These are phyloP conservation scores for Thelephora ganbajun DNA, from an alignment of 768 basidiomycete genomes.

Conservation along the genomic window DNA sequence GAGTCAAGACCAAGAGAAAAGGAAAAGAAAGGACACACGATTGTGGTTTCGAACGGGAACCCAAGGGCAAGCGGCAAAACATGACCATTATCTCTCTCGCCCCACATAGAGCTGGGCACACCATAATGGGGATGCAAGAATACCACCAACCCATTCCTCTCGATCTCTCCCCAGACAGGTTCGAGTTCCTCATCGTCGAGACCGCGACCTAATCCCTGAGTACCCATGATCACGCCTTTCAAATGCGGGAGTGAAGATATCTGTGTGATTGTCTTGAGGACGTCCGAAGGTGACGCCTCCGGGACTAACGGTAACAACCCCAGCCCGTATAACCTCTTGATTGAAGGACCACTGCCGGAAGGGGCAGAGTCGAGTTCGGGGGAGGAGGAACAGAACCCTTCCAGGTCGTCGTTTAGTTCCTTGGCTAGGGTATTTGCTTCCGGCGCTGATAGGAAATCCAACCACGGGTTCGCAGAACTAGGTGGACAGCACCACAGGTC, in stretches of 20 bases:
- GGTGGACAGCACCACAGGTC: not conserved
- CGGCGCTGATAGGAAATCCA: conserved; percentile 66
- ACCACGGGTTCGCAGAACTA: conserved; percentile 85
- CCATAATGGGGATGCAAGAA: conserved; percentile 87
- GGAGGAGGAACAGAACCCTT: conserved; percentile 61
- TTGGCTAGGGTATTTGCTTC: conserved; percentile 52
- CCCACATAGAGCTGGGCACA: conserved; percentile 61
- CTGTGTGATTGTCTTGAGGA: conserved; percentile 55
- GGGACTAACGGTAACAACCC: conserved; percentile 77
- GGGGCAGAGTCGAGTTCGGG: conserved; percentile 18
- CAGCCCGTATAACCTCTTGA: conserved; percentile 70
- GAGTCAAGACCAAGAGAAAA: not conserved
- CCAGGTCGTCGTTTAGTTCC: conserved; percentile 67
- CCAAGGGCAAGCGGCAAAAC: conserved; percentile 79
- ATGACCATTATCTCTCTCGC: conserved; percentile 69
- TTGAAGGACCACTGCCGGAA: conserved; percentile 17
- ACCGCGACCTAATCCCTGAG: conserved; percentile 62
- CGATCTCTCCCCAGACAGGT: conserved; percentile 71
- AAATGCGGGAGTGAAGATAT: conserved; percentile 53
- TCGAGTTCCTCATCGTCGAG: conserved; percentile 70
- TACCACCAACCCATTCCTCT: conserved; percentile 52
- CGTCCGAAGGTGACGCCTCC: conserved; percentile 33
- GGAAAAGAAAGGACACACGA: conserved; percentile 43
- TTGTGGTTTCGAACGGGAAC: conserved; percentile 85
- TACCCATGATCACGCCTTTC: conserved; percentile 72